Percentiles rank a stretch among this genome's conserved stretches.
phyloP scores from a whole-genome alignment of 2,329 filamentous ascomycete species.

The Graphiopsis chlorocephala region DNA sequence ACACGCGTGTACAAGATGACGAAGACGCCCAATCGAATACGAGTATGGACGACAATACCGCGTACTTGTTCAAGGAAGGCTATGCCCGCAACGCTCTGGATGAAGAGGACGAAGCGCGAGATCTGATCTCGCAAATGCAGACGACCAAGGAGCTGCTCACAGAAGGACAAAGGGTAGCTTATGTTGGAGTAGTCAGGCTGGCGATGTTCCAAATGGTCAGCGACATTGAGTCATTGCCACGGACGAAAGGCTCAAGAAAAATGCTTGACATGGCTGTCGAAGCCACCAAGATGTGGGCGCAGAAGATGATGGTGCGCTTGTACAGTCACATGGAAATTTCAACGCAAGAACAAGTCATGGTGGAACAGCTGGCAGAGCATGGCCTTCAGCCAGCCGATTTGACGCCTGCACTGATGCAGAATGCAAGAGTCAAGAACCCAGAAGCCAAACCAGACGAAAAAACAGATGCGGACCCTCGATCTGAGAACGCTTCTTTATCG shows the following conservation, averaged over 20 bases:
- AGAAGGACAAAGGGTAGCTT: conserved; percentile 92
- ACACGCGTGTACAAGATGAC: conserved; percentile 90
- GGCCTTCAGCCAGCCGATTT: conserved; percentile 83
- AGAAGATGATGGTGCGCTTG: conserved; percentile 95
- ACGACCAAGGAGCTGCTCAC: conserved; percentile 94
- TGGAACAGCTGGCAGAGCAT: conserved; percentile 91
- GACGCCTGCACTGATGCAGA: conserved; percentile 83
- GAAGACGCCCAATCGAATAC: conserved; percentile 92
- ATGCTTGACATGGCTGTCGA: conserved; percentile 67
- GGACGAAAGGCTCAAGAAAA: conserved; percentile 68
- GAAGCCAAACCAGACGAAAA: conserved; percentile 14
- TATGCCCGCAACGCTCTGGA: conserved; percentile 55
- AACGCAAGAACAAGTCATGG: conserved; percentile 91
- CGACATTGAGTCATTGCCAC: conserved; percentile 61
- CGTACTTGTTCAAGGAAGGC: conserved; percentile 85
- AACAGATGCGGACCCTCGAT: conserved; percentile 1
- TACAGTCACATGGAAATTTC: conserved; percentile 98
- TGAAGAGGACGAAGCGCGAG: conserved; percentile 71
- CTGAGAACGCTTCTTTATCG: conserved; percentile 19
- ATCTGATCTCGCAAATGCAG: conserved; percentile 86
- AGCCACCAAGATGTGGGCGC: conserved; percentile 89
- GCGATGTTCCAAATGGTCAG: conserved; percentile 75
- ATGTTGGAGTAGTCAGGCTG: conserved; percentile 84
- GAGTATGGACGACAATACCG: conserved; percentile 95
- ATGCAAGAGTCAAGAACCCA: conserved; percentile 89